Percentiles rank a stretch among this genome's conserved stretches.
phyloP scores from a whole-genome alignment of 2,329 filamentous ascomycete genomes.

The Fusarium pininemorale region DNA sequence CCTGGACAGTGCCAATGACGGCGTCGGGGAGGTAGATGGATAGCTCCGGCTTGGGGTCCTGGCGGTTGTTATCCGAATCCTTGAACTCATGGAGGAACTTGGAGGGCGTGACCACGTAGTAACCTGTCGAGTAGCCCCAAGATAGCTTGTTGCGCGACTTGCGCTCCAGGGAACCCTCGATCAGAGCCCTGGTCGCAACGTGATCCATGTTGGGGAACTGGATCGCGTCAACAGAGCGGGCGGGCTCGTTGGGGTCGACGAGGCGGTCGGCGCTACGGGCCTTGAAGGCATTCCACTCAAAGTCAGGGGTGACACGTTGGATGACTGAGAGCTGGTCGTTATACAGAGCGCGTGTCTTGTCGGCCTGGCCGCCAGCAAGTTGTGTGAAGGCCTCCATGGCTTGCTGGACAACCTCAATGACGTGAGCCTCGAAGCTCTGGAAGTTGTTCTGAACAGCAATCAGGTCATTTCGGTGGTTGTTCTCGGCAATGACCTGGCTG shows the following conservation, averaged over 20 bases:
- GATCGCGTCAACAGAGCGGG: constrained; percentile 78
- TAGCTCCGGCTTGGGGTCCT: constrained; percentile 84
- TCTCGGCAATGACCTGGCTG: constrained; percentile 94
- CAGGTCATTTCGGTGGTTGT: constrained; percentile 93
- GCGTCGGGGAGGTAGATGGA: constrained; percentile 95
- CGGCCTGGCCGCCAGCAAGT: constrained; percentile 80
- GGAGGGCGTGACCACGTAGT: constrained; percentile 89
- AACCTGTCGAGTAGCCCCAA: constrained; percentile 79
- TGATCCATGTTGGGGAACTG: constrained; percentile 92
- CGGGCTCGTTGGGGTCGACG: constrained; percentile 78
- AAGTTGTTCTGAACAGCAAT: constrained; percentile 93
- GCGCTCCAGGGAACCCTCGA: constrained; percentile 88
- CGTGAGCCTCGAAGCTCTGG: constrained; percentile 83
- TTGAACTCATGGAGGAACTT: constrained; percentile 97
- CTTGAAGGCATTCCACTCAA: constrained; percentile 91
- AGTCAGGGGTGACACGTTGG: constrained; percentile 82
- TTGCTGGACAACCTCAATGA: constrained; percentile 83
- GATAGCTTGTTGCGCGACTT: constrained; percentile 88
- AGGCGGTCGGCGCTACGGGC: constrained; percentile 75
- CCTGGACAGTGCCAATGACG: constrained; percentile 74
- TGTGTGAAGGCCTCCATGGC: constrained; percentile 85
- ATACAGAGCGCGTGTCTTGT: constrained; percentile 83
- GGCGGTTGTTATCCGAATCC: constrained; percentile 77
- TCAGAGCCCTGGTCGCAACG: constrained; percentile 78
- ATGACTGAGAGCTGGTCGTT: constrained; percentile 81